Evolutionary conservation across 768 basidiomycete species (phyloP).

Genomic region (Rhodocollybia butyracea): DNA sequence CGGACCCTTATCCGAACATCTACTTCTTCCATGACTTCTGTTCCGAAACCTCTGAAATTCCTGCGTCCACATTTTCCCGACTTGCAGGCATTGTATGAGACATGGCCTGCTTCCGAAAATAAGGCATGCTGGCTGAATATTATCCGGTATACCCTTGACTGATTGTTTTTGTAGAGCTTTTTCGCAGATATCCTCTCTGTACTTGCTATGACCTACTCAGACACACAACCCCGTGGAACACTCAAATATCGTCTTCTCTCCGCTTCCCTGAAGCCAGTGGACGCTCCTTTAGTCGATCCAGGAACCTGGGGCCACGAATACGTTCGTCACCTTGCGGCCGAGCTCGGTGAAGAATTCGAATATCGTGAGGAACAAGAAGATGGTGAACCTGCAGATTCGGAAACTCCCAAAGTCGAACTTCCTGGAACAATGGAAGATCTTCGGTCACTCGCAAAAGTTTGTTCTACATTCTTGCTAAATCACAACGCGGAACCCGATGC

Average conservation of each 20-base stretch:
- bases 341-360: slow-evolving; percentile 91
- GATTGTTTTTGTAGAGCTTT: slow-evolving; percentile 57
- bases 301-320: slow-evolving; percentile 99
- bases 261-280: slow-evolving; percentile 59
- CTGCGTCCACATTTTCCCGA: slow-evolving; percentile 91
- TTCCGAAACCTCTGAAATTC: slow-evolving; percentile 98
- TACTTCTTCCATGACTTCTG: slow-evolving; percentile 98
- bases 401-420: slow-evolving; percentile 25
- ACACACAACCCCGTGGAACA: slow-evolving; percentile 94
- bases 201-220: slow-evolving; percentile 99
- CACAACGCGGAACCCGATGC: slow-evolving; percentile 99
- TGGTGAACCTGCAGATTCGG: slow-evolving; percentile 22
- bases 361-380: slow-evolving; percentile 55
- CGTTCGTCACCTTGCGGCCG: slow-evolving; percentile 92
- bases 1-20: slow-evolving; percentile 93
- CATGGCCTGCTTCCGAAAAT: slow-evolving; percentile 76
- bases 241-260: slow-evolving; percentile 89
- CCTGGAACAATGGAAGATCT: slow-evolving; percentile 73
- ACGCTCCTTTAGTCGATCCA: slow-evolving; percentile 76
- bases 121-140: slow-evolving; percentile 45
- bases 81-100: slow-evolving; percentile 78
- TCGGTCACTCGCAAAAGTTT: slow-evolving; percentile 71
- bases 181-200: slow-evolving; percentile 98
- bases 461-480: slow-evolving; percentile 83
- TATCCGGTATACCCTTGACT: neutral